phyloP scores from a whole-genome alignment of 192 early-diverging fungal species.

The Rhizophlyctis rosea region DNA sequence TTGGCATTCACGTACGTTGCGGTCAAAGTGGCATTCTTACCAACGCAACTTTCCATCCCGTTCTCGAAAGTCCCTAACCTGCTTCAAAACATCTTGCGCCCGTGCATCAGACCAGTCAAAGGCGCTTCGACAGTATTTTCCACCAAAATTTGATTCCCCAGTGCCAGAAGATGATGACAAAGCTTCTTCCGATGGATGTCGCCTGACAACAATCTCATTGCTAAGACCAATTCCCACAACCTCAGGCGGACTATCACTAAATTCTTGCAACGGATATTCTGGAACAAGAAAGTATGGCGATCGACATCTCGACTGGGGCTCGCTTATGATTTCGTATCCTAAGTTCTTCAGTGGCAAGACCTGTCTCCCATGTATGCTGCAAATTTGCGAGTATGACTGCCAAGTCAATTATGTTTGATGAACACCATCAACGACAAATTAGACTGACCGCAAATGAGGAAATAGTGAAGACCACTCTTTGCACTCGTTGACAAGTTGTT shows the following conservation, averaged over 20 bases:
- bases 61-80: neutral
- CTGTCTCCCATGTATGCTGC: conserved; percentile 20
- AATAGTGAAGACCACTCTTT: conserved; percentile 39
- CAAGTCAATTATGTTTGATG: no score
- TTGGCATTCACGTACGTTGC: no score
- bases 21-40: conserved; percentile 9
- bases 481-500: conserved; percentile 30
- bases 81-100: neutral
- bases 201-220: conserved; percentile 10
- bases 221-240: conserved; percentile 24
- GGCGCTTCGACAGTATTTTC: conserved; percentile 14
- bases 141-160: no score
- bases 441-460: conserved; percentile 37
- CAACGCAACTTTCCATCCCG: neutral
- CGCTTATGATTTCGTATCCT: conserved; percentile 25
- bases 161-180: no score
- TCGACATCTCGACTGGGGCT: conserved; percentile 11
- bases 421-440: no score
- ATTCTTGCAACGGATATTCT: neutral
- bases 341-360: conserved; percentile 11
- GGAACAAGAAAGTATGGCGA: conserved; percentile 28
- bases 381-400: no score
- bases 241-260: neutral
- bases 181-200: neutral
- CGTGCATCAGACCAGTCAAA: conserved; percentile 21